These are phyloP conservation scores for Spergularia marina DNA, from an alignment of 148 eudicot genomes.

Conservation along the genomic window DNA sequence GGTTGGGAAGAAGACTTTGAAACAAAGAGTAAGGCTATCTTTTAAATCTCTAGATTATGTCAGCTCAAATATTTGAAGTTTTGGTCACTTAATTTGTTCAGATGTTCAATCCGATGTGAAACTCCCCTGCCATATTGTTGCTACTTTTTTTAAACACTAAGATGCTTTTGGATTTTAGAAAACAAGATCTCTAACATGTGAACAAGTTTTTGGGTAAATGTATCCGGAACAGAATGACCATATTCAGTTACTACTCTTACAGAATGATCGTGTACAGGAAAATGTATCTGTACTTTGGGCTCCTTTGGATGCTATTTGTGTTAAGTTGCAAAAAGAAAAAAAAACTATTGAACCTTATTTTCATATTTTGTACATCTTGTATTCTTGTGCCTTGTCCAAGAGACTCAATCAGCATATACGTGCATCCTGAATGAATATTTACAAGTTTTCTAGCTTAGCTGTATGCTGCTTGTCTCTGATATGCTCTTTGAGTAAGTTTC, in stretches of 20 bases:
- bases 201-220: no score
- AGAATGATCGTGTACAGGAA: no score
- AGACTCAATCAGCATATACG: not conserved
- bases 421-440: not conserved
- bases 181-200: no score
- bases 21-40: conserved; percentile 69
- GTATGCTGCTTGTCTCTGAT: not conserved
- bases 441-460: not conserved
- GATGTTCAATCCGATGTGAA: not conserved
- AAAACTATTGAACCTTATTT: not conserved
- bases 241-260: no score
- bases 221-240: no score
- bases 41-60: not conserved
- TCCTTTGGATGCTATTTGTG: no score
- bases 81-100: not conserved
- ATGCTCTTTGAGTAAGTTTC: not conserved
- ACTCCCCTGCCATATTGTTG: not conserved
- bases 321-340: not conserved
- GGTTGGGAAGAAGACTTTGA: conserved; percentile 77
- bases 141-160: no score
- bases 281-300: no score
- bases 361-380: not conserved
- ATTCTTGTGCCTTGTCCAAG: not conserved
- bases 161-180: no score
- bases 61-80: not conserved